A percentile compares a stretch with the other conserved stretches of the same genome.
Evolutionary conservation across 495 filamentous ascomycete species (phyloP).

Genomic region (Penicillium subrubescens): DNA sequence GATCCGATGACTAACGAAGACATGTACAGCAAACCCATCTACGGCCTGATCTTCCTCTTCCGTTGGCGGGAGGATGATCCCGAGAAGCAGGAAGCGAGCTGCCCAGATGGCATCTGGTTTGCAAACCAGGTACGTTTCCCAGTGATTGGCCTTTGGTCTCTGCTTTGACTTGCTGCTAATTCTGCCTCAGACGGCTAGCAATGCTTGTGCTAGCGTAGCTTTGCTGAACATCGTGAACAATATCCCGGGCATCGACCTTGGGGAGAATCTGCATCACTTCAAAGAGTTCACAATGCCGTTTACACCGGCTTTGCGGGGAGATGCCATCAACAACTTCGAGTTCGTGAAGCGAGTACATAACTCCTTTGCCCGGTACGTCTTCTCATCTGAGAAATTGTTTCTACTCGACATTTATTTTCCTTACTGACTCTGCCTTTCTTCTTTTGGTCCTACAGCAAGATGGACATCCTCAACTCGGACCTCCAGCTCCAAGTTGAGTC

Average conservation of each 20-base stretch:
- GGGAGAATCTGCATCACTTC: conserved; percentile 66
- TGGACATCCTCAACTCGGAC: conserved; percentile 80
- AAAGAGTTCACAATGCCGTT: conserved; percentile 69
- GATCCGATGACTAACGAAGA: conserved; percentile 2
- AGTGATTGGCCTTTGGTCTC: neutral
- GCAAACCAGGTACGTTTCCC: conserved; percentile 73
- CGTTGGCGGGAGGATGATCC: conserved; percentile 65
- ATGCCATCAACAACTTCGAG: conserved; percentile 70
- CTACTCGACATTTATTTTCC: neutral
- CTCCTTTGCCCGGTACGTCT: conserved; percentile 72
- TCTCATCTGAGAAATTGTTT: neutral
- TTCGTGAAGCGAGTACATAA: conserved; percentile 85
- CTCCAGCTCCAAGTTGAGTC: conserved; percentile 66
- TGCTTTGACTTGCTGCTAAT: conserved; percentile 15
- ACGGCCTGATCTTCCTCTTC: conserved; percentile 84
- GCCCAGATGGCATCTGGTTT: conserved; percentile 82
- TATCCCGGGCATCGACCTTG: conserved; percentile 62
- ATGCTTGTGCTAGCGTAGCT: conserved; percentile 87
- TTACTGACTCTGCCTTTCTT: neutral
- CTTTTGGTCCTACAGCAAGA: conserved; percentile 53
- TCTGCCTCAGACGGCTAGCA: conserved; percentile 62
- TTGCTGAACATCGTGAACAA: conserved; percentile 93
- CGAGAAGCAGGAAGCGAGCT: conserved; percentile 57
- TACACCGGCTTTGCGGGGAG: conserved; percentile 71
- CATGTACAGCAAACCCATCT: conserved; percentile 62